Base-by-base conservation (phyloP, 2,329 filamentous ascomycete species). In the Aureobasidium sp. region DNA sequence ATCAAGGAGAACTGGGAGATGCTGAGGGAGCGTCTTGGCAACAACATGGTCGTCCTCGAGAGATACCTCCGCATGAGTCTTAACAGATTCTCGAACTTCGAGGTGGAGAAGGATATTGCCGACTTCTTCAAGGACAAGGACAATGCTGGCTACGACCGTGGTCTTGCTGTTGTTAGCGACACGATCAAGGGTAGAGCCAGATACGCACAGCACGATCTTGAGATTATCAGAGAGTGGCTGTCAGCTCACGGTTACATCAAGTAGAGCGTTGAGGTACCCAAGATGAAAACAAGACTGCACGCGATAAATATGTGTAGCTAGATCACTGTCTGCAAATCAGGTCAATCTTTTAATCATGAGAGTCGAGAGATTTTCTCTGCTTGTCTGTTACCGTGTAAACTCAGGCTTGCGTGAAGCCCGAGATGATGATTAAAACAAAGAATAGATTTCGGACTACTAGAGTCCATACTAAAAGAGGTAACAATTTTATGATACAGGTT, bases 81-180 rank as follows among this genome's bases (percentile, higher is more conserved):
- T 67, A 85, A 84, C 69, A 89, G 89, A 71, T 97, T 95, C 72
- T 84, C 89, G 3, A 86, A 91, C 68, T 76, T 79, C 15, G 81
- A 83, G 65, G 81, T 85, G 16, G 83, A 90, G 65, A 80, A 85
- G 66, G 91, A 97, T 59, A 94, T 99, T 69, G 81, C 86, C 54
- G 73, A 77, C 3, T 99, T 99, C 81, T 99, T 97, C 79, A 81
- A 83, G 68, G 83, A 83, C 69, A 96, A 93, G 79, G 90, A 97
- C 70, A 93, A 89, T n/a, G 85, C 85, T 69, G 89, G 86, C 53
- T 97, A 92, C 74, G 89, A 95, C 73, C 86, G 94, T 61, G 92
- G 90, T 4, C 77, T 99, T 57, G 87, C 88, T 66, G 90, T 95
- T 66, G 87, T 93, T 65, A 86, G 87, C 72, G 94, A 97, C 73